phyloP scores from a whole-genome alignment of 805 yeast genomes.

The Saccharomycopsis javanensis region DNA sequence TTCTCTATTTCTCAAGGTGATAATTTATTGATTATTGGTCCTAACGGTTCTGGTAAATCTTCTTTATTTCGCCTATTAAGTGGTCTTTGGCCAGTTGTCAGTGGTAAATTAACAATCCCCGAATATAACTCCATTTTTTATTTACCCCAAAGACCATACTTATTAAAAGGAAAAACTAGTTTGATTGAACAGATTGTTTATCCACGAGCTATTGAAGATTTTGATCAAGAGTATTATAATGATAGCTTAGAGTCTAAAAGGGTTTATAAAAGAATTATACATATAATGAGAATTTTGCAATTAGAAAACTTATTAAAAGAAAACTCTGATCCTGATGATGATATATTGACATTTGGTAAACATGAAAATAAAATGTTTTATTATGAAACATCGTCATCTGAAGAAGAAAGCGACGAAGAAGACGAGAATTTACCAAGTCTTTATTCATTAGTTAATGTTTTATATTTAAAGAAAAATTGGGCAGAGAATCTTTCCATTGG shows the following conservation, averaged over 20 bases:
- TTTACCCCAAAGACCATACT: conserved; percentile 86
- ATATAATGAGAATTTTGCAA: conserved; percentile 47
- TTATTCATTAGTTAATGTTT: conserved; percentile 9
- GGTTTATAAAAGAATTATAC: conserved; percentile 39
- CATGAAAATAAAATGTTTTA: not conserved
- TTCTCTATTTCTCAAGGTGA: conserved; percentile 75
- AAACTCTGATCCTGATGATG: conserved; percentile 21
- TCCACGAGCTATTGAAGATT: conserved; percentile 63
- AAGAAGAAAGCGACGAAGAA: conserved; percentile 8
- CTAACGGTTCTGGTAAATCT: conserved; percentile 94
- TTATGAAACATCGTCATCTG: conserved; percentile 2
- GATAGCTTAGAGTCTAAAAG: conserved; percentile 19
- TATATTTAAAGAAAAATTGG: conserved; percentile 63
- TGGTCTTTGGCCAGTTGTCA: conserved; percentile 81
- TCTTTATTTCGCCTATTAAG: conserved; percentile 85
- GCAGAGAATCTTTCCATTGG: conserved; percentile 81
- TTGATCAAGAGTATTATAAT: conserved; percentile 28
- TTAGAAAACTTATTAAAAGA: conserved; percentile 44
- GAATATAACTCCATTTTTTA: conserved; percentile 53
- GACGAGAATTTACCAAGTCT: conserved; percentile 7
- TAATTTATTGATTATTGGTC: conserved; percentile 84
- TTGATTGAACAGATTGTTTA: conserved; percentile 83
- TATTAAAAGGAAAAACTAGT: conserved; percentile 57
- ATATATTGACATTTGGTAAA: conserved; percentile 25
- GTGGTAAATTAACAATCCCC: conserved; percentile 52